Conservation (phyloP, 495 filamentous ascomycete genomes). For the Aspergillus sclerotioniger region DNA sequence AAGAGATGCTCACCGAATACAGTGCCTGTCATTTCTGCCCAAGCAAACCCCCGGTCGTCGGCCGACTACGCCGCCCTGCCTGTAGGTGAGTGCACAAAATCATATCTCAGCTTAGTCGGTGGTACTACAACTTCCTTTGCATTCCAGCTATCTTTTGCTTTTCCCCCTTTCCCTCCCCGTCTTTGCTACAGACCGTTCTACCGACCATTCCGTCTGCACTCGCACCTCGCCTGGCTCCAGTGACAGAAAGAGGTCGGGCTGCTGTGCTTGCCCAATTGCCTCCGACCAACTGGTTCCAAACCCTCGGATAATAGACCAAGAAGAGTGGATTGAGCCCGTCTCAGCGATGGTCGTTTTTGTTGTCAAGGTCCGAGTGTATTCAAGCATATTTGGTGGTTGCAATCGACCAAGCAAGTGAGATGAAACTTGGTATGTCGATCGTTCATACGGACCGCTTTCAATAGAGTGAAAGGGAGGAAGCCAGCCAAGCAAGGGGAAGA, state of each 20-base stretch:
- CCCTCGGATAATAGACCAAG: not conserved
- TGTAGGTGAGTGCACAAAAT: too few species aligned
- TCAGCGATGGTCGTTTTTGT: not conserved
- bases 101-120: too few species aligned
- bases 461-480: not conserved
- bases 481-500: not conserved
- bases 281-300: not conserved
- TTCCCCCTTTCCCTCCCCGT: not conserved
- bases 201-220: conserved; percentile 13
- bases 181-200: conserved; percentile 1
- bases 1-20: not conserved
- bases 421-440: not conserved
- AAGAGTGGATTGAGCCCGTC: conserved; percentile 1
- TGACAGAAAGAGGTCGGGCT: not conserved
- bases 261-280: not conserved
- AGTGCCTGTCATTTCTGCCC: not conserved
- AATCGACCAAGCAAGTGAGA: not conserved
- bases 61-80: too few species aligned
- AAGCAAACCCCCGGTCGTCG: too few species aligned
- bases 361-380: not conserved
- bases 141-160: not conserved
- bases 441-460: not conserved
- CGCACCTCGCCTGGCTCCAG: conserved; percentile 6
- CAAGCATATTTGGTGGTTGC: not conserved
- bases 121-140: not conserved